Evolutionary conservation across 2,329 filamentous ascomycete genomes (phyloP).

Genomic region (Westerdykella ornata): DNA sequence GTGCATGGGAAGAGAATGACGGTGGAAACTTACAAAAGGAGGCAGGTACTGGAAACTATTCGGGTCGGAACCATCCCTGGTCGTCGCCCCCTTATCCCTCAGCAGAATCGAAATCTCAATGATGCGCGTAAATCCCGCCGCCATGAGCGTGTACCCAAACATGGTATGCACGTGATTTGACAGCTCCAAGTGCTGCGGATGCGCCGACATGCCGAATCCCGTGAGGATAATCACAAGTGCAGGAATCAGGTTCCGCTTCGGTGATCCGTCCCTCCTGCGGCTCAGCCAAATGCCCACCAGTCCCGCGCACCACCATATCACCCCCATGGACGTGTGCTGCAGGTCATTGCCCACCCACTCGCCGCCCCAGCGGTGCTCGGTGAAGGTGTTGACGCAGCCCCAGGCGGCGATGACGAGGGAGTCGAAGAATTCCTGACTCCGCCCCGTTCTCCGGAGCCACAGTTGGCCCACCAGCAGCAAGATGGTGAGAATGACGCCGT

Average conservation of each 20-base stretch:
- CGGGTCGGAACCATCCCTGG: conserved; percentile 60
- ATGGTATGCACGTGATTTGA: conserved; percentile 82
- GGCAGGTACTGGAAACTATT: conserved; percentile 68
- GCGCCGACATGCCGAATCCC: conserved; percentile 90
- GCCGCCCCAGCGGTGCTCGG: conserved; percentile 88
- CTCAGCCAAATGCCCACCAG: conserved; percentile 89
- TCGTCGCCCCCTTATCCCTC: conserved; percentile 59
- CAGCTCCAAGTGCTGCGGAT: conserved; percentile 75
- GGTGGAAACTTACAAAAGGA: conserved; percentile 58
- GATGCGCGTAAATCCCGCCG: conserved; percentile 72
- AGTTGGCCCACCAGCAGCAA: conserved; percentile 80
- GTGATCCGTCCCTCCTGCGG: conserved; percentile 70
- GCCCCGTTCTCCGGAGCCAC: conserved; percentile 74
- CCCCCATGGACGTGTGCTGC: conserved; percentile 99
- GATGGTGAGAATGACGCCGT: conserved; percentile 81
- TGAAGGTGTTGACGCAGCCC: conserved; percentile 98
- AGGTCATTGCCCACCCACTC: conserved; percentile 89
- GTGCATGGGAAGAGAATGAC: neutral
- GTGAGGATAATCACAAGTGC: conserved; percentile 86
- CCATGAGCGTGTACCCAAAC: conserved; percentile 96
- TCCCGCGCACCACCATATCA: conserved; percentile 96
- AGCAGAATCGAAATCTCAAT: conserved; percentile 89
- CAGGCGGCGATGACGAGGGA: conserved; percentile 83
- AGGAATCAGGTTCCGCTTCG: conserved; percentile 88
- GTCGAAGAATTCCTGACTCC: conserved; percentile 96